Conservation (phyloP, 2,329 filamentous ascomycete species). For the Sarocladium kiliense region DNA sequence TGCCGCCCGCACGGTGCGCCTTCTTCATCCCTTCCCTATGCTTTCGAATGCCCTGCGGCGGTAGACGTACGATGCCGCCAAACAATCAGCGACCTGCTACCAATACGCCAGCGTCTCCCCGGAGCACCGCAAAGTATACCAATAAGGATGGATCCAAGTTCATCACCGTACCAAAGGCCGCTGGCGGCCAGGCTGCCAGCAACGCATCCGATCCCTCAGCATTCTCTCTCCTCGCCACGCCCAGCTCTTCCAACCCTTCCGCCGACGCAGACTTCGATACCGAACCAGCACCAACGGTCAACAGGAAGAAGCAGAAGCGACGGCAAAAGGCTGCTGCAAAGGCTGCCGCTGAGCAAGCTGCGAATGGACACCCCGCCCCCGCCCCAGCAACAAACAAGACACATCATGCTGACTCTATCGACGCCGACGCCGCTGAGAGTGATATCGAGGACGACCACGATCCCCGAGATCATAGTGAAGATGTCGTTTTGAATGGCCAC, state of each 20-base stretch:
- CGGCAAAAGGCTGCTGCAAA: constrained; percentile 78
- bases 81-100: constrained; percentile 46
- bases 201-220: constrained; percentile 48
- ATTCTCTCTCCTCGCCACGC: constrained; percentile 21
- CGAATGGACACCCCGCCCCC: constrained; percentile 36
- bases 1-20: constrained; percentile 10
- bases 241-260: constrained; percentile 36
- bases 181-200: constrained; percentile 29
- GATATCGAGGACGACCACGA: constrained; percentile 46
- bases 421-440: constrained; percentile 49
- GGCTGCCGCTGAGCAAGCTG: constrained; percentile 40
- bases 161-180: constrained; percentile 57
- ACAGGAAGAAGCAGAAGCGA: constrained; percentile 93
- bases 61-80: constrained; percentile 43
- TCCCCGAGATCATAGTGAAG: constrained; percentile 14
- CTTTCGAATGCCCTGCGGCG: constrained; percentile 27
- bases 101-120: constrained; percentile 46
- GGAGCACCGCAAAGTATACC: constrained; percentile 55
- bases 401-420: constrained; percentile 23
- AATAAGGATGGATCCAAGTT: constrained; percentile 67
- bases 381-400: constrained; percentile 17
- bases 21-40: constrained; percentile 23
- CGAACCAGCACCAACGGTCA: constrained; percentile 51
- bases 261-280: constrained; percentile 19
- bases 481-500: not conserved